Conservation (phyloP, 441 rosid species). For the Pelargonium exstipulatum region DNA sequence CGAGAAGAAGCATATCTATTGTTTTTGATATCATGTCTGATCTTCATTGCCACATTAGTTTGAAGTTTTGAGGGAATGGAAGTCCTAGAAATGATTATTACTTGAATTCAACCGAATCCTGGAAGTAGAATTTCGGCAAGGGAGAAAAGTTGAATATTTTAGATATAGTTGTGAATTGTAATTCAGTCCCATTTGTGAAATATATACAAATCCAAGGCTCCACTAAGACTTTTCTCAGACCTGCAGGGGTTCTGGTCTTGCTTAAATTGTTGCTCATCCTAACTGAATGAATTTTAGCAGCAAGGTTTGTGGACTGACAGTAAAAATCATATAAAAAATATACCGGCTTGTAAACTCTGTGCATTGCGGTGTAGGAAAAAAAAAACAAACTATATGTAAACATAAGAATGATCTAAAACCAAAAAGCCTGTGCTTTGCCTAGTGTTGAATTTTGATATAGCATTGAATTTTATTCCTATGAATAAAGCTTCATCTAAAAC, state of each 20-base stretch:
- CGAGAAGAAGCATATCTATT: neutral
- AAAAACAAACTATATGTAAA: no score
- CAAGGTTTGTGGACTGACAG: no score
- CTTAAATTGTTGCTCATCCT: neutral
- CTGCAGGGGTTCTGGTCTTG: neutral
- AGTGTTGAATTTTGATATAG: neutral
- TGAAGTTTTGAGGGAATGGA: neutral
- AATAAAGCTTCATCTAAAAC: neutral
- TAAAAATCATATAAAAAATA: no score
- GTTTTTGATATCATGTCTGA: neutral
- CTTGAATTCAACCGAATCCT: neutral
- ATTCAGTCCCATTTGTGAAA: neutral
- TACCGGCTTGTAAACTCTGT: neutral
- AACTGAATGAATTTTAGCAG: neutral
- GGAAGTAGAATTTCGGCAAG: neutral
- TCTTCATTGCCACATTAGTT: neutral
- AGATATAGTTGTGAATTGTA: neutral
- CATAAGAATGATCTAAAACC: neutral
- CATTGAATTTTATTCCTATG: neutral
- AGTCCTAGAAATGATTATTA: neutral
- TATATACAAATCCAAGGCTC: neutral
- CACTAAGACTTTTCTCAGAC: neutral
- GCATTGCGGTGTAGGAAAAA: neutral
- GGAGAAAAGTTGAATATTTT: neutral
- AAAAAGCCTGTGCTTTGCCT: neutral